Evolutionary conservation across 177 flowering plant species (phyloP).

Genomic region (Vitis hybrid): DNA sequence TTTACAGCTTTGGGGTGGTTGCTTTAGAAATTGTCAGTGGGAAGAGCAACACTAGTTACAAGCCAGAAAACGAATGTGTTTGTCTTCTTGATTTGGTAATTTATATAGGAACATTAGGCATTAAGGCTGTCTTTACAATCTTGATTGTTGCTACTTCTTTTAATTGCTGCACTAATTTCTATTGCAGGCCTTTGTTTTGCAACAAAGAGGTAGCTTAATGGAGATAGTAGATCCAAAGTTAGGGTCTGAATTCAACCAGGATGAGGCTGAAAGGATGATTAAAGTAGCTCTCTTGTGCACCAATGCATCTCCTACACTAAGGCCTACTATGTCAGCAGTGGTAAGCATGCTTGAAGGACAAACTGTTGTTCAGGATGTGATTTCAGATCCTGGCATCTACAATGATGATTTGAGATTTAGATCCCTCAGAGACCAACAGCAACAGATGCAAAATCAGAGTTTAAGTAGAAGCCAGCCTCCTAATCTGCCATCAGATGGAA

Average conservation of each 20-base stretch:
- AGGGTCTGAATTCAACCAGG: constrained; percentile 1
- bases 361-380: not conserved
- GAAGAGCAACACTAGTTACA: no score
- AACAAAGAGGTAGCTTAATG: constrained; percentile 9
- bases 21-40: no score
- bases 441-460: not conserved
- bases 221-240: constrained; percentile 18
- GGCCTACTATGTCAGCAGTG: constrained; percentile 19
- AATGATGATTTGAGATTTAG: constrained; percentile 4
- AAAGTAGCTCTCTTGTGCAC: constrained; percentile 15
- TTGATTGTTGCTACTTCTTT: no score
- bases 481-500: no score
- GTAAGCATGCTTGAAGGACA: constrained; percentile 21
- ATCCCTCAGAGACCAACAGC: not conserved
- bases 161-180: no score
- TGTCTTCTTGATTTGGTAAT: no score
- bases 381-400: constrained; percentile 2
- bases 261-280: constrained; percentile 7
- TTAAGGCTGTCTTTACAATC: no score
- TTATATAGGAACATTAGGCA: no score
- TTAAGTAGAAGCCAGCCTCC: not conserved
- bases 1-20: no score
- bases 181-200: constrained; percentile 5
- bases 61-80: no score
- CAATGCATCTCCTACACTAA: constrained; percentile 10